A percentile compares a stretch with the other conserved stretches of the same genome.
phyloP scores from a whole-genome alignment of 1,139 yeast genomes.

The Candida sojae region DNA sequence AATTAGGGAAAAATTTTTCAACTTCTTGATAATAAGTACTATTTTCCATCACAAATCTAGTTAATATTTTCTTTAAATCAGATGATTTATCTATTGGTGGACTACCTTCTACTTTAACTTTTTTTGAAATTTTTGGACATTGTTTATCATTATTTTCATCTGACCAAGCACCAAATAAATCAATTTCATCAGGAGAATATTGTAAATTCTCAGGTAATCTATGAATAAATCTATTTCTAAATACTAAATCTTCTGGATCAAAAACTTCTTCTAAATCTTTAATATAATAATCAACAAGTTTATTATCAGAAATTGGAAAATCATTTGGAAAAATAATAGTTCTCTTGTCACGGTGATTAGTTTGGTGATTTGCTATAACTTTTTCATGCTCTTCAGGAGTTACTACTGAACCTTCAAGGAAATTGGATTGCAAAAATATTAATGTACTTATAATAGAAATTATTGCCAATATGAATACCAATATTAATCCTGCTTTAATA shows the following conservation, averaged over 20 bases:
- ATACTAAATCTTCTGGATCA: conserved; percentile 3
- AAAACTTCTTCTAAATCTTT: conserved; percentile 1
- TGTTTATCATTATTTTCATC: not conserved
- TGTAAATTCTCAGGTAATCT: not conserved
- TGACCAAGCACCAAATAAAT: not conserved
- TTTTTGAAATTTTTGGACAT: not conserved
- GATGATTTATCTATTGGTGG: conserved; percentile 4
- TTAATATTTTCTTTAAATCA: conserved; percentile 16
- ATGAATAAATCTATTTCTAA: not conserved
- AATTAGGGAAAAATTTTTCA: not conserved
- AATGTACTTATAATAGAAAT: not conserved
- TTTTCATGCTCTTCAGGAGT: not conserved
- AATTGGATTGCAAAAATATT: not conserved
- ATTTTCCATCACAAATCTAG: conserved; percentile 10
- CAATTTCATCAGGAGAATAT: not conserved
- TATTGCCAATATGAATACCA: not conserved
- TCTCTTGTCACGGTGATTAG: not conserved
- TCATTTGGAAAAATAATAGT: conserved; percentile 3
- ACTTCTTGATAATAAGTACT: conserved; percentile 5
- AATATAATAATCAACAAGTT: not conserved
- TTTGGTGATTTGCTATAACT: not conserved
- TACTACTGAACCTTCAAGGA: not conserved
- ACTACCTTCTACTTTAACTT: not conserved
- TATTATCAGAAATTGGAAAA: not conserved
- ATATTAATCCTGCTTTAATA: not conserved